Evolutionary conservation across 305 asterid genomes (phyloP).

Genomic region (Andrographis paniculata): DNA sequence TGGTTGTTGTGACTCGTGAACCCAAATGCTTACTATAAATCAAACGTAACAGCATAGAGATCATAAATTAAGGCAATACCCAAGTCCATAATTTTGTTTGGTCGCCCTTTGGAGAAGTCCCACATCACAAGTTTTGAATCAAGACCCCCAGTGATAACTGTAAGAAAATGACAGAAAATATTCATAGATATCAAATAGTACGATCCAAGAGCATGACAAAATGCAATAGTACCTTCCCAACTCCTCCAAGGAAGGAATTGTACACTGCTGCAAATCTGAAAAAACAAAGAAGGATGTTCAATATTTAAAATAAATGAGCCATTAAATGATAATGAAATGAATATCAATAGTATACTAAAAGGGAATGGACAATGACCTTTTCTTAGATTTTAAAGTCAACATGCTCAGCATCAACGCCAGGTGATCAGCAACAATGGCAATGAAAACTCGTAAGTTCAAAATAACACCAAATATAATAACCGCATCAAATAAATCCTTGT

Average conservation of each 20-base stretch:
- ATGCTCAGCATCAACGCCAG: constrained; percentile 21
- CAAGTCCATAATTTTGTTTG: constrained; percentile 61
- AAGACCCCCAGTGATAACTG: constrained; percentile 95
- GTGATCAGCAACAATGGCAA: constrained; percentile 22
- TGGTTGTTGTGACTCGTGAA: too few species aligned
- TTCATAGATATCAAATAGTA: constrained; percentile 1
- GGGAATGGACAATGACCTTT: constrained; percentile 19
- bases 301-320: background rate
- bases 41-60: background rate
- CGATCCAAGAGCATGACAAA: background rate
- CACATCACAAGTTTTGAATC: constrained; percentile 84
- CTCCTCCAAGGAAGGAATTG: constrained; percentile 93
- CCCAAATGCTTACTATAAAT: too few species aligned
- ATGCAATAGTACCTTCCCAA: constrained; percentile 70
- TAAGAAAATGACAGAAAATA: constrained; percentile 15
- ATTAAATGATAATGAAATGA: background rate
- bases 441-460: constrained; percentile 25
- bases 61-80: constrained; percentile 35
- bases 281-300: constrained; percentile 15
- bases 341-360: background rate
- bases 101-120: constrained; percentile 94
- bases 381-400: constrained; percentile 21
- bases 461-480: constrained; percentile 6
- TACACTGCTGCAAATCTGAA: constrained; percentile 83
- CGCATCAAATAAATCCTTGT: constrained; percentile 1